Conservation (phyloP, 176 grass and related monocot species). For the Oryza australiensis region DNA sequence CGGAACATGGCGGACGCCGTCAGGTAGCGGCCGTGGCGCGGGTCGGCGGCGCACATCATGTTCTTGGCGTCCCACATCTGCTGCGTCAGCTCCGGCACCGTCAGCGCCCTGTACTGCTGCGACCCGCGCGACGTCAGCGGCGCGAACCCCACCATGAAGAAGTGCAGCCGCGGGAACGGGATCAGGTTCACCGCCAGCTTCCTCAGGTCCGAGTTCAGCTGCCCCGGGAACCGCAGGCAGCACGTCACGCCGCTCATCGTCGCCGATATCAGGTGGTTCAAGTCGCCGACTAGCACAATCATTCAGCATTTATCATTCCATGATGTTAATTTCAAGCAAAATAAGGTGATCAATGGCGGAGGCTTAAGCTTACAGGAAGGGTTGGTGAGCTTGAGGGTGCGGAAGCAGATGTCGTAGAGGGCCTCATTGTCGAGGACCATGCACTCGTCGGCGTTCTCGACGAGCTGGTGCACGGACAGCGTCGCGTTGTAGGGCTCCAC, state of each 20-base stretch:
- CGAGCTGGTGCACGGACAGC: constrained; percentile 72
- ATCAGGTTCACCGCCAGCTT: constrained; percentile 83
- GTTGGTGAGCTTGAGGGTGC: constrained; percentile 76
- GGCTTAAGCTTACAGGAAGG: constrained; percentile 48
- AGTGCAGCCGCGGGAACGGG: constrained; percentile 80
- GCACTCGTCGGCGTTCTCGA: constrained; percentile 79
- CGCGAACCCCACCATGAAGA: constrained; percentile 89
- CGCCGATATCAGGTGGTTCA: constrained; percentile 88
- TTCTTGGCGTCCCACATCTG: constrained; percentile 99
- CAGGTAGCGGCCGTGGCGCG: constrained; percentile 76
- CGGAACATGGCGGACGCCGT: constrained; percentile 84
- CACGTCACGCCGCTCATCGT: constrained; percentile 92
- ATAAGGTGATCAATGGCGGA: not conserved
- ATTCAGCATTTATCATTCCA: no score
- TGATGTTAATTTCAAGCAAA: not conserved
- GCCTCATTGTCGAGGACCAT: constrained; percentile 78
- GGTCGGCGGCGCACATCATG: constrained; percentile 96
- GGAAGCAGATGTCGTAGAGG: constrained; percentile 74
- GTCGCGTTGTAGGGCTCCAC: constrained; percentile 76
- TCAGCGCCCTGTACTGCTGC: constrained; percentile 78
- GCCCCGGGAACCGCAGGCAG: constrained; percentile 85
- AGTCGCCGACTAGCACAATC: constrained; percentile 54
- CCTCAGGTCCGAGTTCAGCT: constrained; percentile 87
- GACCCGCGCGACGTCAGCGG: constrained; percentile 74
- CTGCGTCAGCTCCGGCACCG: constrained; percentile 85